A percentile compares a stretch with the other conserved stretches of the same genome.
Conservation (phyloP, 2,329 filamentous ascomycete genomes). For the Colletotrichum echinochloae region DNA sequence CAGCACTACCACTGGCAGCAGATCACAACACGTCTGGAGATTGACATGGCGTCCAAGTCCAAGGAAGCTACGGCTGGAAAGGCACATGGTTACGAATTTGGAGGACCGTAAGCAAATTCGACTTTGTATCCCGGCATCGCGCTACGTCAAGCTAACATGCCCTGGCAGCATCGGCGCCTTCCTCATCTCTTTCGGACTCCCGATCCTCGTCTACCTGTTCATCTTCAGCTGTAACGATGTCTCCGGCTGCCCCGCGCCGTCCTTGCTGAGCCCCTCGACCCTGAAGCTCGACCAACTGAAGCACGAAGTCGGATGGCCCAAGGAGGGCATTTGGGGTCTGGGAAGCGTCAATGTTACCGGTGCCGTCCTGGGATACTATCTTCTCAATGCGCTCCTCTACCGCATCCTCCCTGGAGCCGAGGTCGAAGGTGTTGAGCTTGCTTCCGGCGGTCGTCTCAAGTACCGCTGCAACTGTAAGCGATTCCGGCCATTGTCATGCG, state of each 20-base stretch:
- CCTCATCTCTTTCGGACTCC: constrained; percentile 83
- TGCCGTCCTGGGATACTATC: constrained; percentile 83
- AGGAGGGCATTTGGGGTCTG: constrained; percentile 76
- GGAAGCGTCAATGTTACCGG: constrained; percentile 75
- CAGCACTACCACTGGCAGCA: neutral
- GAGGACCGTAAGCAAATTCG: constrained; percentile 59
- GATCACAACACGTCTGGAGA: neutral
- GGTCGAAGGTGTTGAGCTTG: constrained; percentile 76
- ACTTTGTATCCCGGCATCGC: neutral
- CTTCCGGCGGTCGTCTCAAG: constrained; percentile 78
- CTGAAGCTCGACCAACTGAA: constrained; percentile 80
- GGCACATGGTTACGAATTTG: constrained; percentile 63
- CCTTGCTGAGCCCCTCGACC: constrained; percentile 77
- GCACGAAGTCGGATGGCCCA: constrained; percentile 83
- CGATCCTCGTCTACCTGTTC: constrained; percentile 81
- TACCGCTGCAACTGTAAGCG: constrained; percentile 82
- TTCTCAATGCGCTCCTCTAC: constrained; percentile 80
- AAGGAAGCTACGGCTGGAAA: constrained; percentile 46
- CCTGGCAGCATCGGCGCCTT: constrained; percentile 73
- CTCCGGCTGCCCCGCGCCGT: constrained; percentile 89
- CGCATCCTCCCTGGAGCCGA: constrained; percentile 80
- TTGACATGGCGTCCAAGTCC: constrained; percentile 49
- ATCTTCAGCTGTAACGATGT: constrained; percentile 93
- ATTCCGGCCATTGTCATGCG: neutral
- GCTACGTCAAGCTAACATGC: neutral